Evolutionary conservation across 2,329 filamentous ascomycete genomes (phyloP).

Genomic region (Aspergillus latus): DNA sequence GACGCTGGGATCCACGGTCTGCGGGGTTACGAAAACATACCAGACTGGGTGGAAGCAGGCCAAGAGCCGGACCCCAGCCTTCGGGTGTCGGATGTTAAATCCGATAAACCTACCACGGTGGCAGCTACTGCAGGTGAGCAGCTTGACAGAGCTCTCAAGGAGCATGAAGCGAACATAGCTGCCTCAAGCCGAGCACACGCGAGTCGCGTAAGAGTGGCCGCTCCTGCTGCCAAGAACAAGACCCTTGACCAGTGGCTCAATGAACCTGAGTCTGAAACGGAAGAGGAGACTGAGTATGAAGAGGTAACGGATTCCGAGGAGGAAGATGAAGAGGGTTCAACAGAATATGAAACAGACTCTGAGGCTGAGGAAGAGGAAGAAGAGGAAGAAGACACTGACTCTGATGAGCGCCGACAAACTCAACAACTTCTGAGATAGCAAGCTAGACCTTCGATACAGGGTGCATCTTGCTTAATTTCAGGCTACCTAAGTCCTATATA

Average conservation of each 20-base stretch:
- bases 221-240: conserved; percentile 59
- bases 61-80: conserved; percentile 75
- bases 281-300: conserved; percentile 51
- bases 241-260: conserved; percentile 91
- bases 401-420: conserved; percentile 47
- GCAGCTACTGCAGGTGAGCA: conserved; percentile 43
- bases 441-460: no score
- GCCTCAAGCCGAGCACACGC: conserved; percentile 20
- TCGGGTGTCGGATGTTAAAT: conserved; percentile 59
- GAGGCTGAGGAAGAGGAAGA: conserved; percentile 48
- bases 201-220: conserved; percentile 20
- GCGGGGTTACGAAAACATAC: conserved; percentile 74
- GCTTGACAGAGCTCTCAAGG: conserved; percentile 45
- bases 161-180: conserved; percentile 37
- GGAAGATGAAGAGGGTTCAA: conserved; percentile 45
- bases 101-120: conserved; percentile 29
- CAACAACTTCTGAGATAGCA: conserved; percentile 17
- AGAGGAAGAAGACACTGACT: conserved; percentile 47
- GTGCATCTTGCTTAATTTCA: not conserved
- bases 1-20: conserved; percentile 72
- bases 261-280: conserved; percentile 56
- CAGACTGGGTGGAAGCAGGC: conserved; percentile 80
- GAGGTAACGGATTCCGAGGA: conserved; percentile 55
- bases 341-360: conserved; percentile 52
- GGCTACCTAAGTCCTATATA: conserved; percentile 1